phyloP scores from a whole-genome alignment of 257 asterid genomes.

The Solanum peruvianum region DNA sequence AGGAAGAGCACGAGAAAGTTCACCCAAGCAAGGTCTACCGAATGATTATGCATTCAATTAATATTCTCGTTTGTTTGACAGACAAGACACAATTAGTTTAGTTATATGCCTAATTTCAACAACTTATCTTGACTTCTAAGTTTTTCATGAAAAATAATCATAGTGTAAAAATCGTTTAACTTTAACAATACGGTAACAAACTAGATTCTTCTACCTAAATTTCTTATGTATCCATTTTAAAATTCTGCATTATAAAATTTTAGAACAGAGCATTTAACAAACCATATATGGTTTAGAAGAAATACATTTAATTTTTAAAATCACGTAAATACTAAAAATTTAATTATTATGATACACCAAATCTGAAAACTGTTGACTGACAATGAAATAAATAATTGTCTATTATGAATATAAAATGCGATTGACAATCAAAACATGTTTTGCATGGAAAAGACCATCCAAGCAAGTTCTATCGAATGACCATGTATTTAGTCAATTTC shows the following conservation, averaged over 20 bases:
- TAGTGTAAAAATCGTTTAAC: background rate
- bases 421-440: background rate
- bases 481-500: background rate
- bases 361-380: background rate
- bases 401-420: background rate
- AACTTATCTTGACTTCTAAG: background rate
- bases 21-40: background rate
- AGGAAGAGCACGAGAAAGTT: background rate
- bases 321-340: too few species aligned
- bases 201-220: background rate
- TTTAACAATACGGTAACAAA: background rate
- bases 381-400: background rate
- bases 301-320: too few species aligned
- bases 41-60: background rate
- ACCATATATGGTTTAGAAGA: background rate
- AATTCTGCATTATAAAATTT: background rate
- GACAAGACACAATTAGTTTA: background rate
- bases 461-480: background rate
- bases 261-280: background rate
- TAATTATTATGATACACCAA: too few species aligned
- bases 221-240: background rate
- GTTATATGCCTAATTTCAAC: background rate
- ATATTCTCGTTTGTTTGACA: background rate
- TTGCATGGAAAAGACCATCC: background rate
- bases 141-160: background rate